Evolutionary conservation across 2,329 filamentous ascomycete genomes (phyloP).

Genomic region (Colletotrichum karsti): DNA sequence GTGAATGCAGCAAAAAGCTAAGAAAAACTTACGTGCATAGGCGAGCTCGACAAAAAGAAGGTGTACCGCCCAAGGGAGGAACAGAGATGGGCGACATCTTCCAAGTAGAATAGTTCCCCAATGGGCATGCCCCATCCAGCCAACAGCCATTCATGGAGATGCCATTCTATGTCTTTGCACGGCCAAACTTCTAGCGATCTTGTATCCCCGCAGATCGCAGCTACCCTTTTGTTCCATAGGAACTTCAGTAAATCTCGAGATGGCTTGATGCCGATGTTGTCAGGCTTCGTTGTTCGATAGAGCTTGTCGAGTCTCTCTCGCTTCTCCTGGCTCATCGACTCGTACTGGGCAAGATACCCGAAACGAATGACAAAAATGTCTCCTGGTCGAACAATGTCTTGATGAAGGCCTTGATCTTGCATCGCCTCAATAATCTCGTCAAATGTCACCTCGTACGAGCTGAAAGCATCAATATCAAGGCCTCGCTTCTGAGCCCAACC

Average conservation of each 20-base stretch:
- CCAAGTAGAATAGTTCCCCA: conserved; percentile 32
- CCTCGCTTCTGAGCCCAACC: conserved; percentile 51
- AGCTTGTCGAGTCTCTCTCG: conserved; percentile 26
- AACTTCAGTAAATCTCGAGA: conserved; percentile 43
- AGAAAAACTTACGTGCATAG: conserved; percentile 27
- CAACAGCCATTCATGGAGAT: conserved; percentile 32
- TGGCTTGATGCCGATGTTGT: conserved; percentile 46
- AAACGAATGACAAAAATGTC: conserved; percentile 32
- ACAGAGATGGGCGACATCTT: conserved; percentile 24
- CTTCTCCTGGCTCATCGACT: conserved; percentile 25
- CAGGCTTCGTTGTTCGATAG: conserved; percentile 24
- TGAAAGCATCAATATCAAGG: conserved; percentile 28
- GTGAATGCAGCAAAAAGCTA: background rate
- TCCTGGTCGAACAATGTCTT: conserved; percentile 8
- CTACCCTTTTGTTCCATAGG: conserved; percentile 51
- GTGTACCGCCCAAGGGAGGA: conserved; percentile 3
- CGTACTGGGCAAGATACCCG: conserved; percentile 33
- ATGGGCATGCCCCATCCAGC: conserved; percentile 33
- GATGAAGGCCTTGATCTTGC: conserved; percentile 18
- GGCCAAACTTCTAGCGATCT: conserved; percentile 47
- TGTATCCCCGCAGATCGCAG: conserved; percentile 48
- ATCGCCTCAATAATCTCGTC: conserved; percentile 25
- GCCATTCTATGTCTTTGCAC: conserved; percentile 31
- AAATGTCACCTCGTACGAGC: conserved; percentile 31
- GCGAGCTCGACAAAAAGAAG: conserved; percentile 30